phyloP scores from a whole-genome alignment of 2,329 filamentous ascomycete genomes.

The Hypoxylon sp. region DNA sequence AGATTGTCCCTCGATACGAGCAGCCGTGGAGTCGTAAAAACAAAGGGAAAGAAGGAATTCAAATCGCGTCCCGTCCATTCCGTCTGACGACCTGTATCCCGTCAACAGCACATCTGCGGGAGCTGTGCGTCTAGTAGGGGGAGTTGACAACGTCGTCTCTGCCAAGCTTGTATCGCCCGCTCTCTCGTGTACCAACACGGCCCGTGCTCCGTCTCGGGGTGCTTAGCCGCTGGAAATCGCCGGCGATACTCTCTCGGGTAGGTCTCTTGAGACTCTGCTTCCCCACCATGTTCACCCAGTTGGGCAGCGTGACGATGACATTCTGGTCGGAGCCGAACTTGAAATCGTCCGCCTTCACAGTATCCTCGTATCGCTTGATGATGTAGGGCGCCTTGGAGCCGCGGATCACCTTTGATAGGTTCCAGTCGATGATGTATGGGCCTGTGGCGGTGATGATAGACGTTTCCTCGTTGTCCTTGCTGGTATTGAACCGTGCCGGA shows the following conservation, averaged over 20 bases:
- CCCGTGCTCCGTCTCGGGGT: constrained; percentile 59
- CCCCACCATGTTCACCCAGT: constrained; percentile 97
- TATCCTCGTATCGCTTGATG: constrained; percentile 95
- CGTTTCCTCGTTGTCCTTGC: constrained; percentile 80
- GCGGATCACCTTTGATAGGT: constrained; percentile 83
- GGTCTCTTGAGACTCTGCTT: constrained; percentile 85
- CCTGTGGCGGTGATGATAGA: constrained; percentile 97
- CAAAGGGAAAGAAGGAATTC: constrained; percentile 1
- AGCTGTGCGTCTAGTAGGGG: constrained; percentile 54
- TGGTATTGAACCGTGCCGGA: constrained; percentile 91
- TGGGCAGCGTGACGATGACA: constrained; percentile 94
- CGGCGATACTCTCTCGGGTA: constrained; percentile 90
- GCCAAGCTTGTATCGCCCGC: constrained; percentile 75
- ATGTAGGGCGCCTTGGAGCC: constrained; percentile 88
- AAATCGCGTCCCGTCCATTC: not conserved
- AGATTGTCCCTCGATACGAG: constrained; percentile 13
- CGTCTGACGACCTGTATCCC: not conserved
- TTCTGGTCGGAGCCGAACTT: constrained; percentile 97
- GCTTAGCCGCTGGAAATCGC: constrained; percentile 59
- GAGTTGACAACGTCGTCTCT: constrained; percentile 85
- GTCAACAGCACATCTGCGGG: not conserved
- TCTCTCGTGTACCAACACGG: constrained; percentile 60
- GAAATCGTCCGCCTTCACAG: constrained; percentile 98
- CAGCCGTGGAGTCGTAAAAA: constrained; percentile 26
- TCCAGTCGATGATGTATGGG: constrained; percentile 97